Evolutionary conservation across 345 rosid species (phyloP).

Genomic region (Hevea brasiliensis): DNA sequence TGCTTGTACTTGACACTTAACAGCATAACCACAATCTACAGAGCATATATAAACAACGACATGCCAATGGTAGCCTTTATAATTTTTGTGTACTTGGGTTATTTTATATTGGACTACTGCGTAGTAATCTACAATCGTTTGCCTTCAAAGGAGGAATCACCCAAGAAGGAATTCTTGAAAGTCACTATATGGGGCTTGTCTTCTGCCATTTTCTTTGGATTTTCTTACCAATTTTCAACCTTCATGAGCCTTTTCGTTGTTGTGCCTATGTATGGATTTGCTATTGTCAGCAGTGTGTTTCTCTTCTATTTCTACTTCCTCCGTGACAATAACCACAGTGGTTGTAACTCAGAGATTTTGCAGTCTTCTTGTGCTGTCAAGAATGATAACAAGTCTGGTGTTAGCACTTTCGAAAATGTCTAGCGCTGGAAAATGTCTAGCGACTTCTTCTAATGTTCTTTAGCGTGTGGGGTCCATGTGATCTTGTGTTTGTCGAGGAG

Average conservation of each 20-base stretch:
- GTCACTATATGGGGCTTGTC: slow-evolving; percentile 1
- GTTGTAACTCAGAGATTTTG: neutral
- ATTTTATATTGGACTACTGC: neutral
- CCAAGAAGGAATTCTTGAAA: neutral
- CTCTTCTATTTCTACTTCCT: neutral
- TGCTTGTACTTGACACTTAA: neutral
- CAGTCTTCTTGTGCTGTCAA: neutral
- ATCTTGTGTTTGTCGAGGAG: no score
- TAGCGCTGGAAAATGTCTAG: no score
- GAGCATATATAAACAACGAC: neutral
- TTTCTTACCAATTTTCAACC: neutral
- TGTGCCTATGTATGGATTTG: slow-evolving; percentile 1
- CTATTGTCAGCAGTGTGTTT: neutral
- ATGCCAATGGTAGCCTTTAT: neutral
- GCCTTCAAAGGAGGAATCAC: neutral
- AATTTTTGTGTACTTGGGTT: neutral
- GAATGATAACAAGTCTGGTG: neutral
- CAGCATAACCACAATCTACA: neutral
- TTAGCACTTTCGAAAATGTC: neutral
- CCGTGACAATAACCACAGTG: neutral
- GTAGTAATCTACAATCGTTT: neutral
- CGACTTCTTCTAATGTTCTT: no score
- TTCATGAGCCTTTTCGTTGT: neutral
- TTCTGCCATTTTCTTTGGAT: slow-evolving; percentile 5
- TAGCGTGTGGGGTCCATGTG: no score